Percentiles rank a stretch among this genome's conserved stretches.
These are phyloP conservation scores for Parietichytrium sp. DNA, from an alignment of 108 stramenopile species.

Conservation along the genomic window DNA sequence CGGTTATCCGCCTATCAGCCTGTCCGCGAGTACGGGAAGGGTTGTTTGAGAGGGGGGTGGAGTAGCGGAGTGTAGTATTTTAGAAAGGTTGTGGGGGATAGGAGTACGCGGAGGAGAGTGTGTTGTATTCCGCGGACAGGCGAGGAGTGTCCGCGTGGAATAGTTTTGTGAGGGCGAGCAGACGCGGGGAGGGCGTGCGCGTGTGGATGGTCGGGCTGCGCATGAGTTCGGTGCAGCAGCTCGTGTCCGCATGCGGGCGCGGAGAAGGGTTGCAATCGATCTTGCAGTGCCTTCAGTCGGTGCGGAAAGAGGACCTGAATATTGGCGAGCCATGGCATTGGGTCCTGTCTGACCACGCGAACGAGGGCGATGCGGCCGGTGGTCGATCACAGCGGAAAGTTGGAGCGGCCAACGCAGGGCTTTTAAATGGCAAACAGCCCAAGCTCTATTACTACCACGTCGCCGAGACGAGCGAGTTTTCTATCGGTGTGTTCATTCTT, in stretches of 20 bases:
- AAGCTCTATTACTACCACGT: slow-evolving; percentile 70
- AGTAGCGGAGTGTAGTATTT: too few relatives aligned
- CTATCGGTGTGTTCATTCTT: slow-evolving; percentile 86
- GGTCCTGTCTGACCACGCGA: not conserved
- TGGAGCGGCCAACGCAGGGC: not conserved
- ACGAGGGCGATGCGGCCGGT: not conserved
- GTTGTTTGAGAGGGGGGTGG: too few relatives aligned
- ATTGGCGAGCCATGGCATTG: slow-evolving; percentile 28
- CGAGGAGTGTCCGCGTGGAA: too few relatives aligned
- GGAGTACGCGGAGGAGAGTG: too few relatives aligned
- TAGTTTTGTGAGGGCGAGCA: too few relatives aligned
- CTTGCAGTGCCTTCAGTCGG: not conserved
- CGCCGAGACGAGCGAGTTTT: slow-evolving; percentile 71
- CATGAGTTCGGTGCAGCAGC: slow-evolving; percentile 28
- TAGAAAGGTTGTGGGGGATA: too few relatives aligned
- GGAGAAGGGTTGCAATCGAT: not conserved
- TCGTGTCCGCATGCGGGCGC: not conserved
- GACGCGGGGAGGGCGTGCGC: too few relatives aligned
- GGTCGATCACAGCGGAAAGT: not conserved
- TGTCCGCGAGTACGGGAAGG: too few relatives aligned
- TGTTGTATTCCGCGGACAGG: too few relatives aligned
- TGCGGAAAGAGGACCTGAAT: not conserved
- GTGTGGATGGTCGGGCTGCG: too few relatives aligned
- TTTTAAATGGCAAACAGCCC: not conserved
- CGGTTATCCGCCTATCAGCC: too few relatives aligned